Percentiles rank a stretch among this genome's conserved stretches.
Evolutionary conservation across 345 rosid species (phyloP).

Genomic region (Populus alba): DNA sequence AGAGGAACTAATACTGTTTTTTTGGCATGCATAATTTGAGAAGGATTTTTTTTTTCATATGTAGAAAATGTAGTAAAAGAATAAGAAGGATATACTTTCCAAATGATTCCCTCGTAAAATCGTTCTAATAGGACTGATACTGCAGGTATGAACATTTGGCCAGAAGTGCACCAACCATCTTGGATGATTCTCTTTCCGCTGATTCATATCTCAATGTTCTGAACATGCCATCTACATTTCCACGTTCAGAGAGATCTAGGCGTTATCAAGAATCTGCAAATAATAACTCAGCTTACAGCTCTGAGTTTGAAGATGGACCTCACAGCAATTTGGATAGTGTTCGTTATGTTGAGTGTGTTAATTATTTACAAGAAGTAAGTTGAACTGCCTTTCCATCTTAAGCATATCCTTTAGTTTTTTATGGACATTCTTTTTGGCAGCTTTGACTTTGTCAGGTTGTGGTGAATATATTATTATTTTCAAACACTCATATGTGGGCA

Average conservation of each 20-base stretch:
- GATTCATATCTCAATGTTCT: conserved; percentile 94
- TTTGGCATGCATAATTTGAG: neutral
- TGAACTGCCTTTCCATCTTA: neutral
- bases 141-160: conserved; percentile 97
- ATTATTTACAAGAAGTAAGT: conserved; percentile 85
- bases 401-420: neutral
- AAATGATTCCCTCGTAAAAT: neutral
- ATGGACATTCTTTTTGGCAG: neutral
- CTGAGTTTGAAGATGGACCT: conserved; percentile 73
- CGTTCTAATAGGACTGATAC: conserved; percentile 7
- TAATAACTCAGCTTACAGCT: conserved; percentile 42
- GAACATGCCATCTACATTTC: conserved; percentile 94
- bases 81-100: neutral
- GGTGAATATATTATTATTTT: neutral
- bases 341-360: conserved; percentile 76
- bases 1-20: neutral
- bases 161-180: conserved; percentile 90
- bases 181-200: conserved; percentile 95
- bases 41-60: neutral
- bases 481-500: too few species aligned
- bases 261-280: conserved; percentile 55
- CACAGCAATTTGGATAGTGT: conserved; percentile 77
- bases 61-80: neutral
- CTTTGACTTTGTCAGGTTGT: neutral
- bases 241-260: conserved; percentile 90